phyloP scores from a whole-genome alignment of 108 stramenopile species.

The Skeletonema marinoi region DNA sequence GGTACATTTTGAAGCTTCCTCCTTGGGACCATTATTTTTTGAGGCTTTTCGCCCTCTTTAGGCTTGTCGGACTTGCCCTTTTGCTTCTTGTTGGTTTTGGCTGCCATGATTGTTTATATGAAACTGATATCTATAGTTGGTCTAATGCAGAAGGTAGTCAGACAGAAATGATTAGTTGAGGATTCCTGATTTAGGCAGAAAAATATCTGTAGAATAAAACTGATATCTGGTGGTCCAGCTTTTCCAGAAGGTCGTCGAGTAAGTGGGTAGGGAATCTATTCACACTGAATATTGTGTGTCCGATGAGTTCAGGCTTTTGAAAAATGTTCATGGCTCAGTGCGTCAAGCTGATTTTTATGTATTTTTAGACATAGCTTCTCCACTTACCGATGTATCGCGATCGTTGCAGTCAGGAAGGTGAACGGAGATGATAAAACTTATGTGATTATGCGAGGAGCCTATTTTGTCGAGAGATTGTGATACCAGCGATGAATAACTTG shows the following conservation, averaged over 20 bases:
- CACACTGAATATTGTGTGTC: not conserved
- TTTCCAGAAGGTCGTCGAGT: not conserved
- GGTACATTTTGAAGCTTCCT: constrained; percentile 34
- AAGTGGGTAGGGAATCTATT: not conserved
- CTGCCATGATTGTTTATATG: not conserved
- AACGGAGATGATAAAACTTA: not conserved
- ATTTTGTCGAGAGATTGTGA: not conserved
- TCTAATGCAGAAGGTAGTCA: not conserved
- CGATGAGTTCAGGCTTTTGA: not conserved
- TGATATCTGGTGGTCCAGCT: too few relatives aligned
- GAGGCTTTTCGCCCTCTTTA: not conserved
- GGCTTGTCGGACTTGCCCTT: not conserved
- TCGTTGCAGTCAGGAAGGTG: not conserved
- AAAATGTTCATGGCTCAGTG: not conserved
- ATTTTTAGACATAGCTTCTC: not conserved
- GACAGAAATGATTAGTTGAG: not conserved
- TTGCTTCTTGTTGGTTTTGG: not conserved
- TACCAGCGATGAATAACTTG: too few relatives aligned
- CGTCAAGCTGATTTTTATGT: not conserved
- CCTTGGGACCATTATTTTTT: constrained; percentile 30
- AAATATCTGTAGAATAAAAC: too few relatives aligned
- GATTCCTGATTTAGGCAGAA: too few relatives aligned
- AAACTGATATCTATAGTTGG: not conserved
- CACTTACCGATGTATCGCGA: not conserved
- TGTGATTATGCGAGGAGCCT: not conserved